A percentile compares a stretch with the other conserved stretches of the same genome.
Conservation (phyloP, 352 stramenopile genomes). For the Peronospora destructor region DNA sequence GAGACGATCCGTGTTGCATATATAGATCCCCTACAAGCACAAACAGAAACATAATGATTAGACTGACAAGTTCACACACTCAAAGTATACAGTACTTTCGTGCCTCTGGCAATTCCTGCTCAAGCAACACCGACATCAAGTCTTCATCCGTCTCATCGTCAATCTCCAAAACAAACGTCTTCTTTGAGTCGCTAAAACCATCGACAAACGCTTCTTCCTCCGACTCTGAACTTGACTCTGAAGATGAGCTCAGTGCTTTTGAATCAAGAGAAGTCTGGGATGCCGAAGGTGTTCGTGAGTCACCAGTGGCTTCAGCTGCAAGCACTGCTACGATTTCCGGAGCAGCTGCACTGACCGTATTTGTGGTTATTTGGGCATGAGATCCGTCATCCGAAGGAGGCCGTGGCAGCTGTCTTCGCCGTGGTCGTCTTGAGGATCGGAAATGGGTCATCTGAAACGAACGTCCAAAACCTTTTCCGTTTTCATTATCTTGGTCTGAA, state of each 20-base stretch:
- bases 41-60: background rate
- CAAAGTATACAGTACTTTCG: constrained; percentile 1
- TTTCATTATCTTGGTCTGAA: constrained; percentile 39
- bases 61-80: background rate
- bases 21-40: constrained; percentile 61
- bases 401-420: constrained; percentile 28
- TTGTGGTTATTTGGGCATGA: constrained; percentile 1
- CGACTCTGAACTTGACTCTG: constrained; percentile 73
- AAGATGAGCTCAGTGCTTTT: constrained; percentile 62
- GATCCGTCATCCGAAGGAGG: constrained; percentile 23
- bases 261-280: constrained; percentile 31
- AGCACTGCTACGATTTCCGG: constrained; percentile 10
- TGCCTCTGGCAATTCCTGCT: constrained; percentile 79
- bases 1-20: constrained; percentile 81
- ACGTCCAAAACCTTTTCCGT: constrained; percentile 34
- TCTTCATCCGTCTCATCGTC: constrained; percentile 91
- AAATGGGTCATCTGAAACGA: constrained; percentile 28
- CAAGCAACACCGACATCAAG: constrained; percentile 85
- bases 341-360: constrained; percentile 17
- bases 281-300: constrained; percentile 8
- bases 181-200: constrained; percentile 73
- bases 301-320: constrained; percentile 5
- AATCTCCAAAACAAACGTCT: constrained; percentile 87
- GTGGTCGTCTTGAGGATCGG: constrained; percentile 26
- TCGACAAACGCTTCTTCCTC: constrained; percentile 77